Base-by-base conservation (phyloP, 1,284 basidiomycete species). In the Uromyces viciae-fabae region DNA sequence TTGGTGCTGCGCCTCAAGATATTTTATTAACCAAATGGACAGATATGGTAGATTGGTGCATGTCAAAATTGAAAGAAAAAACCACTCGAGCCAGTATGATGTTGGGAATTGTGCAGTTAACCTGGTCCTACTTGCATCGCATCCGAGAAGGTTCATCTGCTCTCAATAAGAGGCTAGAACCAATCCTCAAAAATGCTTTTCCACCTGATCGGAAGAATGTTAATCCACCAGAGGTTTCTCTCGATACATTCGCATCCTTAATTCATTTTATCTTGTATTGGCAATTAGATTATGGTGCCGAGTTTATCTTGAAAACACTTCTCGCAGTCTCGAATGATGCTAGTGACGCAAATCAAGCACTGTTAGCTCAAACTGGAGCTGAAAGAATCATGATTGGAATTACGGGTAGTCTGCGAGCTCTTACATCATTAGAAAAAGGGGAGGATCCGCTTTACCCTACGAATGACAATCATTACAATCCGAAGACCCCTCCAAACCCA, bases 81-180 rank as follows among this genome's bases (percentile, higher is more conserved):
- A 88, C 90, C 0, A 88, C 89, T 74, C 90, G 94, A n/a, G 87
- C 90, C 0, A 88, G 90, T 4, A 90, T 94, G 15, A 89, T 97
- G 87, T 94, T 95, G 83, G 92, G 93, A 2, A 90, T 93, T 79
- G 86, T 94, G 81, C 91, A 94, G 4, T 86, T 98, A 42, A 87
- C 96, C 36, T 98, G 95, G 95, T 93, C 94, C 0, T 98, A 98
- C 86, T 88, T 98, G 31, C 95, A 94, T 85, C 92, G 95, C 25
- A 96, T 94, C 84, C 91, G 92, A 82, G 95, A 98, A 85, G 90
- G 92, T 19, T 88, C 90, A 3, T 92, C 94, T 0, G 92, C 92
- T 0, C 91, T 91, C 3, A 90, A 91, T 8, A 88, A 91, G 62
- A 93, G 93, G 83, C 87, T 98, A 46, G 95, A 98, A 82, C 87